These are phyloP conservation scores for Beta macrorhiza DNA, from an alignment of 179 eudicot species.

Conservation along the genomic window DNA sequence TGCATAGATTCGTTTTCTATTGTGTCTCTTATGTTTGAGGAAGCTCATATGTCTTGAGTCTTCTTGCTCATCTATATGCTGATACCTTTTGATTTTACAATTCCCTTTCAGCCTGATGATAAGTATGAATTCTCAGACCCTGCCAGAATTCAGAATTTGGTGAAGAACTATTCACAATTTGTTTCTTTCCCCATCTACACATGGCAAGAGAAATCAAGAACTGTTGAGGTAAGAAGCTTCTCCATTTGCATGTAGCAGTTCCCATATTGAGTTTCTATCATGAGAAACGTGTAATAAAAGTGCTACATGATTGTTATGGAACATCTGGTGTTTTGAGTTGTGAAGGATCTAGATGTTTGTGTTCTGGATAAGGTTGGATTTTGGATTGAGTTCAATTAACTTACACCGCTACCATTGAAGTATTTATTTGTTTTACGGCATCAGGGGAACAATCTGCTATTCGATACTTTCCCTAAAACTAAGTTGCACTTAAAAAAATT, in stretches of 20 bases:
- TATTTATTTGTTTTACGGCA: not conserved
- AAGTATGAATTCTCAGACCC: slow-evolving; percentile 91
- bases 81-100: not conserved
- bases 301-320: not conserved
- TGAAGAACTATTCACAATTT: slow-evolving; percentile 96
- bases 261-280: not conserved
- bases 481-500: not conserved
- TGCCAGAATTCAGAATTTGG: slow-evolving; percentile 67
- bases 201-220: slow-evolving; percentile 95
- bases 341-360: not conserved
- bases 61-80: slow-evolving; percentile 11
- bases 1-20: not conserved
- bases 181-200: slow-evolving; percentile 96
- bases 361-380: not conserved
- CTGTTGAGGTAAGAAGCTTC: slow-evolving; percentile 68
- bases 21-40: not conserved
- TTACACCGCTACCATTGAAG: not conserved
- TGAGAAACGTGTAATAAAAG: not conserved
- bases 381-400: not conserved
- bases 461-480: too few species aligned
- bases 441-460: not conserved
- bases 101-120: slow-evolving; percentile 75
- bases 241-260: not conserved
- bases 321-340: not conserved
- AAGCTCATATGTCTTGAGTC: not conserved